Conservation (phyloP, 169 alveolate genomes). For the Plasmodium inui region DNA sequence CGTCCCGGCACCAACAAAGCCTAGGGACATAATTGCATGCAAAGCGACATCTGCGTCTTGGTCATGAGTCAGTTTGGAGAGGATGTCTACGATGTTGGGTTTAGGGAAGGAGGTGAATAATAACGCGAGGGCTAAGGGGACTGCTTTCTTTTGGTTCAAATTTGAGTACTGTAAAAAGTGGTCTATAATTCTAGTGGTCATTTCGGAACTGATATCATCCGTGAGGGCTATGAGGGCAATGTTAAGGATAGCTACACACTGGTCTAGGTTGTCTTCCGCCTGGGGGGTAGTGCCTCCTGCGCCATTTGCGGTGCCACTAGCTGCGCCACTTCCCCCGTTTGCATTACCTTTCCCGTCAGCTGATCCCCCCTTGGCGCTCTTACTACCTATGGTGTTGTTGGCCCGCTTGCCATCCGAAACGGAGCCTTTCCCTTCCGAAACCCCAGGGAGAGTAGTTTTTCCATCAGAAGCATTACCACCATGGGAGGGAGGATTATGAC, state of each 20-base stretch:
- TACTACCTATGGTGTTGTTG: not conserved
- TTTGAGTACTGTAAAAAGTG: constrained; percentile 83
- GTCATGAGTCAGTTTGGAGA: constrained; percentile 97
- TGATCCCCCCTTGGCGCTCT: not conserved
- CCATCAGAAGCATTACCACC: constrained; percentile 9
- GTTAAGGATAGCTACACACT: constrained; percentile 93
- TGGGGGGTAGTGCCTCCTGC: constrained; percentile 20
- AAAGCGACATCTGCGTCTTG: constrained; percentile 95
- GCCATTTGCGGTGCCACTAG: too few relatives aligned
- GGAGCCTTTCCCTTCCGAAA: not conserved
- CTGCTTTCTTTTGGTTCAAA: constrained; percentile 93
- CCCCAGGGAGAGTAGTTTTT: not conserved
- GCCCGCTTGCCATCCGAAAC: not conserved
- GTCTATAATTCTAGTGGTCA: constrained; percentile 89
- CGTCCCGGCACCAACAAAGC: constrained; percentile 96
- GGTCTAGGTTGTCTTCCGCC: constrained; percentile 80
- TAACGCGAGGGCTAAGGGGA: constrained; percentile 98
- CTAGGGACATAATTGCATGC: constrained; percentile 96
- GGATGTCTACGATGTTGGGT: constrained; percentile 89
- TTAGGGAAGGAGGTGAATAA: constrained; percentile 96
- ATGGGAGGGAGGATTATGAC: constrained; percentile 40
- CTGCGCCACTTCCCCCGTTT: constrained; percentile 14
- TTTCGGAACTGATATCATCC: constrained; percentile 95
- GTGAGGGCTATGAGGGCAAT: constrained; percentile 95
- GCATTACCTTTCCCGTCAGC: not conserved